Evolutionary conservation across 1,284 basidiomycete genomes (phyloP).

Genomic region (Fereydounia khargensis): DNA sequence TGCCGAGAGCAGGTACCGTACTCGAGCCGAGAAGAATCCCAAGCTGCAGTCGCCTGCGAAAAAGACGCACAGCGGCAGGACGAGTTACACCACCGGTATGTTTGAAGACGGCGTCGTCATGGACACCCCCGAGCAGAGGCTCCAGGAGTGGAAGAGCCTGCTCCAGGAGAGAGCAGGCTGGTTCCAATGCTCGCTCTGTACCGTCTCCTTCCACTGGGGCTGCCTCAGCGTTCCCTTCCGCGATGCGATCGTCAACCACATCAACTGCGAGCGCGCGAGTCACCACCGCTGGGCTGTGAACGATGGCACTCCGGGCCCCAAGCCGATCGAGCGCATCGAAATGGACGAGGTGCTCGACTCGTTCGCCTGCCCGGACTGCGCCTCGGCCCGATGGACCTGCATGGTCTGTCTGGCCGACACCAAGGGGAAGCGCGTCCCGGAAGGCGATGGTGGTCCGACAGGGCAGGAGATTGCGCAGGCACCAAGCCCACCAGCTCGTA

Average conservation of each 20-base stretch:
- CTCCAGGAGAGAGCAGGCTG: conserved; percentile 35
- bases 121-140: conserved; percentile 10
- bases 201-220: conserved; percentile 35
- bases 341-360: conserved; percentile 18
- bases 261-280: conserved; percentile 14
- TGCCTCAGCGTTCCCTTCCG: conserved; percentile 21
- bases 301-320: conserved; percentile 5
- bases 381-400: conserved; percentile 17
- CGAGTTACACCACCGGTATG: conserved; percentile 8
- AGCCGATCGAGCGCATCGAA: conserved; percentile 10
- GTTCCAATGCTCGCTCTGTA: conserved; percentile 34
- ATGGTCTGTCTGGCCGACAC: conserved; percentile 24
- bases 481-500: conserved; percentile 7
- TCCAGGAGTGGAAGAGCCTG: conserved; percentile 22
- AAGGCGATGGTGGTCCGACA: conserved; percentile 10
- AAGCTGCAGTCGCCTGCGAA: conserved; percentile 4
- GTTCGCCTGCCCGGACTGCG: conserved; percentile 28
- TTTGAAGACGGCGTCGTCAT: conserved; percentile 16
- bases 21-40: conserved; percentile 15
- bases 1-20: conserved; percentile 10
- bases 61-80: conserved; percentile 12
- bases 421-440: conserved; percentile 6
- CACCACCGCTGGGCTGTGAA: conserved; percentile 14
- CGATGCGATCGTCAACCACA: conserved; percentile 10
- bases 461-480: conserved; percentile 10